phyloP scores from a whole-genome alignment of 345 rosid species.

The Ceriops zippeliana region DNA sequence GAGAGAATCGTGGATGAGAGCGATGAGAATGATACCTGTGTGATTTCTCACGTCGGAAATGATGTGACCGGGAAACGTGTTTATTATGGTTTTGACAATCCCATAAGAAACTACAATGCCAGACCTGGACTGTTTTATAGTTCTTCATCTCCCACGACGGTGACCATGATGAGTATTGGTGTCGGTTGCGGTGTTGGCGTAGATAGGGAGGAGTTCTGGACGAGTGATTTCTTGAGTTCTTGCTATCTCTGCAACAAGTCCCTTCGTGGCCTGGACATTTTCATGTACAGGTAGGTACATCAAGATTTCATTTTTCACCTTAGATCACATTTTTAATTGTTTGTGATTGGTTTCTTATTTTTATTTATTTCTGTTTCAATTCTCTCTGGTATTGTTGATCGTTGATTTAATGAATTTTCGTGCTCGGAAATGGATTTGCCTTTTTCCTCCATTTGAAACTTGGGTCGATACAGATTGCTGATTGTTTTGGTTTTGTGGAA shows the following conservation, averaged over 20 bases:
- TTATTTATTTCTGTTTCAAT: too few relatives aligned
- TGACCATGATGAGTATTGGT: background rate
- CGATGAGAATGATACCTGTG: conserved; percentile 25
- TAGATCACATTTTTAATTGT: too few relatives aligned
- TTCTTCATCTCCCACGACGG: conserved; percentile 12
- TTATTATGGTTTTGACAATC: too few relatives aligned
- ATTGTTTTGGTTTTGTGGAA: too few relatives aligned
- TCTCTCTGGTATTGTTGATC: too few relatives aligned
- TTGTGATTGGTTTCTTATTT: too few relatives aligned
- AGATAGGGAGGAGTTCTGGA: background rate
- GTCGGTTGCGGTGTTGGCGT: background rate
- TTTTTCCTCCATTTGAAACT: too few relatives aligned
- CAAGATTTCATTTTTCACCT: background rate
- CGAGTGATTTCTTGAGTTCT: conserved; percentile 3
- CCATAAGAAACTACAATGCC: background rate
- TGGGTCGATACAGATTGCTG: too few relatives aligned
- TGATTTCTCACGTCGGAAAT: conserved; percentile 20
- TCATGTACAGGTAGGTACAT: conserved; percentile 4
- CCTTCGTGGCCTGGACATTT: conserved; percentile 4
- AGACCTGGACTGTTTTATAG: conserved; percentile 11
- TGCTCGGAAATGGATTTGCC: too few relatives aligned
- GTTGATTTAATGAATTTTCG: too few relatives aligned
- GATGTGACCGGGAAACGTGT: too few relatives aligned
- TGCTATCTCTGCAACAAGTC: conserved; percentile 9
- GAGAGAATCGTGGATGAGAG: conserved; percentile 10